Conservation (phyloP, 225 moss, liverwort and hornwort genomes). For the Straminergon stramineum region DNA sequence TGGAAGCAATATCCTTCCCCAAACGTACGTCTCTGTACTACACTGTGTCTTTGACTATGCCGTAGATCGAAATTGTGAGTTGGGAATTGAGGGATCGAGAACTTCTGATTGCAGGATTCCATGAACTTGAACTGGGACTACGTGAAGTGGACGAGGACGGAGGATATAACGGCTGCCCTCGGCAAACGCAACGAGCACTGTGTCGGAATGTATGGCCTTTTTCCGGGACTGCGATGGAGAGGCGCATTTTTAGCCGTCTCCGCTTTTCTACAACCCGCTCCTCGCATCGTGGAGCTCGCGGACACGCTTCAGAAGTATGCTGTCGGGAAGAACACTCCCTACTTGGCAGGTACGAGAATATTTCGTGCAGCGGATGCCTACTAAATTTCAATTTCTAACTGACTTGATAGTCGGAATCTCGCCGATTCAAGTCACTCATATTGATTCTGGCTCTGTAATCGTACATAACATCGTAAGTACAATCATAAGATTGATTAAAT, state of each 20-base stretch:
- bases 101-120: conserved; percentile 13
- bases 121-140: conserved; percentile 26
- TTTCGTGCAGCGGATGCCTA: neutral
- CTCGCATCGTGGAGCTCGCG: conserved; percentile 25
- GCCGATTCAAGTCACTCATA: neutral
- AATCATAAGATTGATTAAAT: too few species aligned
- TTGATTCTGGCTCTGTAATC: neutral
- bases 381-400: neutral
- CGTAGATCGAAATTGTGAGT: neutral
- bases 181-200: conserved; percentile 38
- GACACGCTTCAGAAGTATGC: conserved; percentile 40
- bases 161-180: conserved; percentile 19
- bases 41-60: neutral
- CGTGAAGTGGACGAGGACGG: conserved; percentile 25
- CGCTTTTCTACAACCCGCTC: conserved; percentile 49
- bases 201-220: conserved; percentile 60
- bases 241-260: conserved; percentile 55
- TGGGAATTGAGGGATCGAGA: neutral
- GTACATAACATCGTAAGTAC: neutral
- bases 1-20: conserved; percentile 4
- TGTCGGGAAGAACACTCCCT: conserved; percentile 28
- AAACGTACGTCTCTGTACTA: neutral
- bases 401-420: neutral
- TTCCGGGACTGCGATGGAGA: conserved; percentile 76
- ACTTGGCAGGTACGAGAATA: conserved; percentile 41